Evolutionary conservation across 352 stramenopile genomes (phyloP), one percentile per base, ranked within the genome.

Genomic region (Phytophthora agathidicida): DNA sequence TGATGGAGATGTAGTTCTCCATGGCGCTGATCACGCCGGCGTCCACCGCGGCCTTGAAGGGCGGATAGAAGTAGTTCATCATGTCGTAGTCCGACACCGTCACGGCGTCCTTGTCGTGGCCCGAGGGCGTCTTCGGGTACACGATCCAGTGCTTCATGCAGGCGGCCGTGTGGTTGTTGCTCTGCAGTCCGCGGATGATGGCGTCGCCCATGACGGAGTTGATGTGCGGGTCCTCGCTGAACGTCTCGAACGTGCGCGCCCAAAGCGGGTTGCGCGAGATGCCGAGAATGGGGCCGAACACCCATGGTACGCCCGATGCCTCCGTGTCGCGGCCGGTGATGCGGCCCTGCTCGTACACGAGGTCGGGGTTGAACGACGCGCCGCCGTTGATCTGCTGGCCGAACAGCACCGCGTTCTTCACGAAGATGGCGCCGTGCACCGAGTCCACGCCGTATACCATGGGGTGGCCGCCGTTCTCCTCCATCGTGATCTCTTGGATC

Each of bases 1-100:
- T 94, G 39, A 94, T 52, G 60, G 93, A 89, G 45, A 86, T 93
- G 73, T 97, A 98, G 47, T 60, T 90, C 66, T 96, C 89, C 92
- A 98, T 98, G 3, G 90, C 77, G 0, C 88, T 91, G 38, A 90
- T 65, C 11, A 79, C 80, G 5, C 75, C 78, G 24, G 90, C 77
- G 10, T 86, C 66, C 16, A 91, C 70, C 5, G 82, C 83, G 2
- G 80, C 73, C 22, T 83, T 63, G 46, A 91, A 96, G 2, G 85
- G 77, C 19, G 80, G 85, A 6, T 75, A 71, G 41, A 92, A 92
- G 60, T 84, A 86, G 53, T 89, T 89, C 45, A 88, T 69, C 38
- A 89, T 41, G 45, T 89, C 73, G 50, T 71, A 89, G 39, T 85
- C 69, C 0, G 69, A 80, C 26, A 86, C 49, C 1, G 77, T 77